Percentiles rank a stretch among this genome's conserved stretches.
phyloP scores from a whole-genome alignment of 2,329 filamentous ascomycete species.

The Trichoderma sp. region DNA sequence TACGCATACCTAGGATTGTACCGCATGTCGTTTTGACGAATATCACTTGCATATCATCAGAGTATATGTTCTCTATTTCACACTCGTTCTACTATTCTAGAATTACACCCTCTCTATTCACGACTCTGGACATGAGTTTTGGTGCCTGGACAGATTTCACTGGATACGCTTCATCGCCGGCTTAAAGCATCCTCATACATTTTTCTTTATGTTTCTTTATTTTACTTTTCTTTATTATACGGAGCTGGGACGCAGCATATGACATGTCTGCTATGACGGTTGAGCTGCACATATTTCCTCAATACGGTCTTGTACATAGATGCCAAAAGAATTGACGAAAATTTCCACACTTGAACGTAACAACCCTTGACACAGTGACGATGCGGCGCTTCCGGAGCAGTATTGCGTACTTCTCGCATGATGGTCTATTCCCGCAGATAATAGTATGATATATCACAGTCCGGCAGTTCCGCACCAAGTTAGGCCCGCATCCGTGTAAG shows the following conservation, averaged over 20 bases:
- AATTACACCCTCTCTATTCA: not conserved
- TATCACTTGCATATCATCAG: conserved; percentile 25
- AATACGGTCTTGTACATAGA: conserved; percentile 29
- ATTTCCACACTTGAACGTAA: not conserved
- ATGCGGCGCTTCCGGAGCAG: conserved; percentile 9
- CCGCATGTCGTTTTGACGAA: conserved; percentile 16
- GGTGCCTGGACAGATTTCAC: conserved; percentile 2
- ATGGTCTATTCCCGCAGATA: conserved; percentile 1
- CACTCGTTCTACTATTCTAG: conserved; percentile 6
- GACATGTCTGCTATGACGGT: conserved; percentile 26
- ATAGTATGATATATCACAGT: not conserved
- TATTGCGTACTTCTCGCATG: not conserved
- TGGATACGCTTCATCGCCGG: not conserved
- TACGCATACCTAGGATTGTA: not conserved
- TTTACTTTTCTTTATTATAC: conserved; percentile 5
- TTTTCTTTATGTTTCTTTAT: not conserved
- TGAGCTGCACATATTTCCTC: conserved; percentile 18
- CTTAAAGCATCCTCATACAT: conserved; percentile 14
- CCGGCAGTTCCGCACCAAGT: conserved; percentile 13
- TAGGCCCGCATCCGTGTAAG: not conserved
- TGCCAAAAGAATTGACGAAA: conserved; percentile 20
- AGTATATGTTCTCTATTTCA: conserved; percentile 22
- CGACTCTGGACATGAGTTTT: not conserved
- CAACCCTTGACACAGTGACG: not conserved
- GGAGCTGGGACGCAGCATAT: conserved; percentile 20